Evolutionary conservation across 148 eudicot genomes (phyloP).

Genomic region (Heliosperma pusillum): DNA sequence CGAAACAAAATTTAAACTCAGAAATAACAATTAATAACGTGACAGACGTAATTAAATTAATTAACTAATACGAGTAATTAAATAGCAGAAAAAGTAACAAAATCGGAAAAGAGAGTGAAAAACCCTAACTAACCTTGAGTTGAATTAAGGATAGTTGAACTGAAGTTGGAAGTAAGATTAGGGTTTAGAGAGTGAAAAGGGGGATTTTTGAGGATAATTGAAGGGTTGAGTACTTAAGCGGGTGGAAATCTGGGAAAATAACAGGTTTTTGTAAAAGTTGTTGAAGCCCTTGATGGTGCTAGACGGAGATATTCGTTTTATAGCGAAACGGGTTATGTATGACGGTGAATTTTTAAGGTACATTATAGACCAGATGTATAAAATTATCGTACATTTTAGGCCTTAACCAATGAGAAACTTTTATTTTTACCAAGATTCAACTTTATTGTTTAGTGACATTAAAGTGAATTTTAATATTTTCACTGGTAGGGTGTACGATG

Average conservation of each 20-base stretch:
- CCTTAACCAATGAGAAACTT: too few relatives aligned
- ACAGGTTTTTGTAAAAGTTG: background rate
- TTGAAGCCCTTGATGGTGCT: too few relatives aligned
- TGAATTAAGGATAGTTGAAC: background rate
- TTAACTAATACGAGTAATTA: background rate
- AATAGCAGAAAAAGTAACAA: background rate
- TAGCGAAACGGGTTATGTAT: too few relatives aligned
- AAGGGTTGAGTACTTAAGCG: background rate
- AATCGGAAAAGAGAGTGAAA: background rate
- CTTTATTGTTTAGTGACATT: too few relatives aligned
- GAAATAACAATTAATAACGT: background rate
- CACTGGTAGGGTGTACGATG: too few relatives aligned
- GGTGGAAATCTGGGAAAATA: background rate
- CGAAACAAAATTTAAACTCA: background rate
- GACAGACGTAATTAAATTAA: background rate
- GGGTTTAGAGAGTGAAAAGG: slow-evolving; percentile 4
- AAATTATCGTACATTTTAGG: too few relatives aligned
- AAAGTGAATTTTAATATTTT: too few relatives aligned
- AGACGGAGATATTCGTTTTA: too few relatives aligned
- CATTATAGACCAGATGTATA: too few relatives aligned
- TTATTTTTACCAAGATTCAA: too few relatives aligned
- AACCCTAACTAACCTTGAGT: slow-evolving; percentile 14
- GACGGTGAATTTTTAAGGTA: too few relatives aligned
- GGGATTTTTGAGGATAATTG: background rate
- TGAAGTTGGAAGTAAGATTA: background rate